Evolutionary conservation across 2,329 filamentous ascomycete species (phyloP), one percentile per base, ranked within the genome.

Genomic region (Harringtonia lauricola): DNA sequence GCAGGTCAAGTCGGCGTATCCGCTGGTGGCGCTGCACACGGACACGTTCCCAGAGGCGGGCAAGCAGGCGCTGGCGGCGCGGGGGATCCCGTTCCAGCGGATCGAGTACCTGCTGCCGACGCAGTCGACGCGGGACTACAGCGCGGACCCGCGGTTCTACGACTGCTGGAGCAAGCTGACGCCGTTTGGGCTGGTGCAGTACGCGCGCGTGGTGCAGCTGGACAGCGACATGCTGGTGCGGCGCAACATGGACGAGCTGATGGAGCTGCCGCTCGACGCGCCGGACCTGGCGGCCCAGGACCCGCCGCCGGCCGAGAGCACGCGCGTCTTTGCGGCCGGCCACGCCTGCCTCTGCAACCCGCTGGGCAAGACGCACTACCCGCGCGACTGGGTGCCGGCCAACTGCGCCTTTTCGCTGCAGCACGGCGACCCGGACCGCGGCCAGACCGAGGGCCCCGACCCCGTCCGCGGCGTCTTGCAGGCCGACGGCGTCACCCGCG

Each of bases 271-370:
- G 48, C 74, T 94, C 37, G 55, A 58, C 51, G 42, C 38, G 6
- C 49, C 54, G 33, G 51, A 37, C 13, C 8, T 48, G 12, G 44
- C 49, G 15, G 53, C 54, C 14, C 48, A 44, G 31, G 48, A 46
- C 9, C 21, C 45, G 21, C 19, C 44, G 17, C 41, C 42, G 10
- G 12, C 49, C 17, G 9, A 19, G 17, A 77, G 82, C 19, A 58
- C 70, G 36, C 71, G 74, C 36, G 83, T 94, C 29, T 90, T 94
- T 61, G 87, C 86, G 1, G 86, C 86, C 5, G 79, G 79, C 50
- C 86, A 90, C 63, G 87, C 87, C 6, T 94, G 87, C 62, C 79
- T 87, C 17, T 94, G 87, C 66, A 94, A 94, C 63, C 86, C 87
- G 19, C 65, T 88, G 51, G 72, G 76, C 53, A 87, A 86, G 60